Evolutionary conservation across 306 rosid species (phyloP).

Genomic region (Inga oerstediana): DNA sequence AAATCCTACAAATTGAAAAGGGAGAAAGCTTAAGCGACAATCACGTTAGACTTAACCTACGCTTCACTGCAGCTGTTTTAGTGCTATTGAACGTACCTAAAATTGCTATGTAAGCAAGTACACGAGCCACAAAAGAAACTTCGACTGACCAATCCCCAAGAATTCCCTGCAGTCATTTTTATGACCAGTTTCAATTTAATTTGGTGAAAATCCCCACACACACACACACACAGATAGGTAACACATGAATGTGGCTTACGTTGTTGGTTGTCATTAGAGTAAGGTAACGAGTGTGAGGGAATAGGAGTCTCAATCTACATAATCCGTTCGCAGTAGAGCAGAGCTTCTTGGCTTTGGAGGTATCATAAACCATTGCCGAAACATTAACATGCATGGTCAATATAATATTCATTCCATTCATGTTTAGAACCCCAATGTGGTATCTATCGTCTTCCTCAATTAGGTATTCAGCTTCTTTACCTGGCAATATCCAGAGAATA

Average conservation of each 20-base stretch:
- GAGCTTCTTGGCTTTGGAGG: slow-evolving; percentile 53
- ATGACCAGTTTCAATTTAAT: slow-evolving; percentile 14
- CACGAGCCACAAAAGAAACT: slow-evolving; percentile 55
- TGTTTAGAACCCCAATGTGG: slow-evolving; percentile 59
- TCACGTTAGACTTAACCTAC: not conserved
- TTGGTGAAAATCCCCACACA: not conserved
- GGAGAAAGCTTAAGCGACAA: slow-evolving; percentile 7
- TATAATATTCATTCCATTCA: slow-evolving; percentile 52
- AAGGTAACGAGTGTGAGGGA: slow-evolving; percentile 60
- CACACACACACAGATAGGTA: not conserved
- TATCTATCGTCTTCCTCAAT: slow-evolving; percentile 68
- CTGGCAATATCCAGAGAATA: slow-evolving; percentile 34
- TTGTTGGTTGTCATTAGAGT: slow-evolving; percentile 50
- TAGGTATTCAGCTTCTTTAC: slow-evolving; percentile 53
- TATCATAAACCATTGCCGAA: slow-evolving; percentile 68
- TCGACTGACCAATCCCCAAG: slow-evolving; percentile 47
- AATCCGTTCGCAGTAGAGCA: slow-evolving; percentile 58
- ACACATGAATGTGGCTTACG: slow-evolving; percentile 42
- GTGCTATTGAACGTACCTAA: slow-evolving; percentile 46
- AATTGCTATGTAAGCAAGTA: slow-evolving; percentile 50
- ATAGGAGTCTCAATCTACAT: slow-evolving; percentile 51
- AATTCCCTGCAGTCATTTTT: slow-evolving; percentile 46
- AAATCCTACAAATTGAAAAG: slow-evolving; percentile 46
- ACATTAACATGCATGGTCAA: slow-evolving; percentile 45
- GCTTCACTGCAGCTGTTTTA: not conserved